phyloP scores from a whole-genome alignment of 2,329 filamentous ascomycete species.

The Venturia effusa region DNA sequence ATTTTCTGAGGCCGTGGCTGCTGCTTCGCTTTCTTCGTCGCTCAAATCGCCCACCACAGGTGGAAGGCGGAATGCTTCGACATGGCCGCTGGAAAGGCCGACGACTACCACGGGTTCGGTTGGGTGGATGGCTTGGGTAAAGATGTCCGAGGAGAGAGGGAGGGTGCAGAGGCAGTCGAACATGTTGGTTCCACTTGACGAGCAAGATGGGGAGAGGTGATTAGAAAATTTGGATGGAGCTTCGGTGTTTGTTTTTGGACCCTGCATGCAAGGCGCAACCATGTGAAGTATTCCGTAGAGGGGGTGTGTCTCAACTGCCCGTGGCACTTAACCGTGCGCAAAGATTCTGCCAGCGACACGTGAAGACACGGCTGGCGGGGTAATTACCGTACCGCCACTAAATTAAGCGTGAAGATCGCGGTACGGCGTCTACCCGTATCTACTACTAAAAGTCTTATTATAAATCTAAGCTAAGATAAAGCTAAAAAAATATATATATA shows the following conservation, averaged over 20 bases:
- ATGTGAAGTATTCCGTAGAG: no score
- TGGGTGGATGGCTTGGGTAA: constrained; percentile 79
- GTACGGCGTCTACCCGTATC: no score
- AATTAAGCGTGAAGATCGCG: no score
- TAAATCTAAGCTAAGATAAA: no score
- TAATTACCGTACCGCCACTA: no score
- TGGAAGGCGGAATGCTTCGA: constrained; percentile 69
- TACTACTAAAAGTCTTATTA: no score
- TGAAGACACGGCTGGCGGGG: no score
- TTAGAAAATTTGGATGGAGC: not conserved
- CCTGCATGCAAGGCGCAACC: not conserved
- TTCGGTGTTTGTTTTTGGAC: not conserved
- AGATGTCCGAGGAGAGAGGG: constrained; percentile 75
- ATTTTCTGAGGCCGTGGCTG: constrained; percentile 34
- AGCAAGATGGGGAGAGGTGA: not conserved
- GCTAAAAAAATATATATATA: no score
- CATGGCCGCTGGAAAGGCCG: constrained; percentile 74
- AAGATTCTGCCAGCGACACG: no score
- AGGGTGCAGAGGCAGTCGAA: constrained; percentile 88
- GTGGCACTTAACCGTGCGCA: no score
- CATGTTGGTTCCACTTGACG: constrained; percentile 39
- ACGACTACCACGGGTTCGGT: constrained; percentile 74
- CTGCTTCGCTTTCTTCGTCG: constrained; percentile 38
- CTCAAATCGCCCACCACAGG: constrained; percentile 39
- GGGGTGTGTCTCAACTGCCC: no score